Conservation (phyloP, 2,329 filamentous ascomycete species). For the Neonectria coccinea region DNA sequence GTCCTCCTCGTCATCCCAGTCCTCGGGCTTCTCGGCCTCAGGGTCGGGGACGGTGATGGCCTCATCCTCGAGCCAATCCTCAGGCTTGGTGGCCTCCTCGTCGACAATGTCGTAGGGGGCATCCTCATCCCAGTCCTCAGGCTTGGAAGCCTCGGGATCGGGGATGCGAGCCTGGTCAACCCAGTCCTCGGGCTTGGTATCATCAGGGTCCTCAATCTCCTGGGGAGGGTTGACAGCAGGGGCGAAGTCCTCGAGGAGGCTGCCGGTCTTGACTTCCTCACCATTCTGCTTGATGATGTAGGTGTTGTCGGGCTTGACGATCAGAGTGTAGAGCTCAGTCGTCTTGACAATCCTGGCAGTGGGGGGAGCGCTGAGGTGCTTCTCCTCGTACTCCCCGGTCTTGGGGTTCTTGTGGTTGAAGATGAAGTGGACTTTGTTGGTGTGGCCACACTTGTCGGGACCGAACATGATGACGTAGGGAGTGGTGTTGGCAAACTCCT, state of each 20-base stretch:
- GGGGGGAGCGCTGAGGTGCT: conserved; percentile 90
- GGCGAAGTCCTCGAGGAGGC: conserved; percentile 91
- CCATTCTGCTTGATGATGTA: conserved; percentile 94
- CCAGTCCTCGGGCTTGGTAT: conserved; percentile 95
- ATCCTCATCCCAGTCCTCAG: conserved; percentile 99
- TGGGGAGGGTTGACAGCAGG: conserved; percentile 93
- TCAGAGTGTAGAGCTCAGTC: conserved; percentile 93
- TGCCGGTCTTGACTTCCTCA: conserved; percentile 87
- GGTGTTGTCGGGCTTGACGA: conserved; percentile 96
- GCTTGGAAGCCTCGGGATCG: conserved; percentile 94
- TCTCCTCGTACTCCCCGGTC: conserved; percentile 99
- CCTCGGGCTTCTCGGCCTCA: conserved; percentile 96
- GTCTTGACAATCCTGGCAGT: conserved; percentile 91
- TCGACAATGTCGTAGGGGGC: conserved; percentile 97
- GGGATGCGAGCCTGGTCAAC: conserved; percentile 92
- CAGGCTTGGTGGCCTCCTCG: conserved; percentile 89
- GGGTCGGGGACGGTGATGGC: conserved; percentile 86
- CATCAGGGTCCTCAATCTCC: conserved; percentile 95
- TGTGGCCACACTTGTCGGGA: conserved; percentile 98
- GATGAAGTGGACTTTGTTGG: conserved; percentile 99
- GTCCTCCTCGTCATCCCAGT: conserved; percentile 99
- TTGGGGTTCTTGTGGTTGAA: conserved; percentile 99
- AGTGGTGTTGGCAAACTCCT: conserved; percentile 97
- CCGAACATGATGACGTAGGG: conserved; percentile 99
- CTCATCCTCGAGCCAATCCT: conserved; percentile 96